Evolutionary conservation across 768 basidiomycete species (phyloP), one percentile per base, ranked within the genome.

Genomic region (Collybia nuda): DNA sequence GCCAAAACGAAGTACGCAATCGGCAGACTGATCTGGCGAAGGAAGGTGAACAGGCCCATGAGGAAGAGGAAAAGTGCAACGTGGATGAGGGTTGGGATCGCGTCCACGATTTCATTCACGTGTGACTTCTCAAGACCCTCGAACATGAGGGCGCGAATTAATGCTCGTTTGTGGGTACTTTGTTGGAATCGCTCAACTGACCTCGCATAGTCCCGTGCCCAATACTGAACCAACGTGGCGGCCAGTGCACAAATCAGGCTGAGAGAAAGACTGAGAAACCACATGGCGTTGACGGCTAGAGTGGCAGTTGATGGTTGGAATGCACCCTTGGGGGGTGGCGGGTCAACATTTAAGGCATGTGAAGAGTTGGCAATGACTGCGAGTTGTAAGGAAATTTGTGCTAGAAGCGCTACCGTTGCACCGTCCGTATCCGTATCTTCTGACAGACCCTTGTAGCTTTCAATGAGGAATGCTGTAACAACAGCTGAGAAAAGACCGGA

Each of bases 201-300:
- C 17, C 54, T 46, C 15, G 54, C 11, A 22, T 54, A 57, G 21
- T 52, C 29, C 22, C 54, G 54, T 26, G 52, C 44, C 58, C 56
- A 60, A 26, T 55, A 48, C 35, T 51, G 40, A 5, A 50, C 62
- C 9, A 67, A 56, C 21, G 62, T 63, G n/a, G 62, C 63, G 22
- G 57, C 55, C 32, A 67, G 59, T 4, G 66, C 64, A 55, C 64
- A 56, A 24, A 56, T 59, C 6, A 65, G 54, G 8, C 59, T 61
- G 41, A 57, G 59, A 17, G 58, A 55, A 6, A 67, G 54, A 28
- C 64, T 65, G 22, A 62, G 55, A 41, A 61, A 62, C 62, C 62
- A 63, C 1, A 64, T 49, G 2, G 58, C 50, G 41, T 64, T 67
- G 21, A 58, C 56, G 48, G 57, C 55, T 5, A 63, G 48, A 15